phyloP scores from a whole-genome alignment of 345 rosid species.

The Citrus cavaleriei region DNA sequence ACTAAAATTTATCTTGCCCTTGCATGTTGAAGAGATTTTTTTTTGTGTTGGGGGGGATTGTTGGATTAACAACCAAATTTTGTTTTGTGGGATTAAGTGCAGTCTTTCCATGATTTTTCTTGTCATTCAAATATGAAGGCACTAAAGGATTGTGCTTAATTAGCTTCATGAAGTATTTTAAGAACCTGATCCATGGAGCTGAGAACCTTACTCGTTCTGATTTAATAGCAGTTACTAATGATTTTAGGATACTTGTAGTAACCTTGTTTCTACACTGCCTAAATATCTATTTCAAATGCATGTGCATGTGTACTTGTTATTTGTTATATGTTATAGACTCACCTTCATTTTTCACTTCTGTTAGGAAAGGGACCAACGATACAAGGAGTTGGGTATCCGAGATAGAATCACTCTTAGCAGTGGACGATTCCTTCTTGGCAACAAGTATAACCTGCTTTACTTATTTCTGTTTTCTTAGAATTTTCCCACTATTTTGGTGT shows the following conservation, averaged over 20 bases:
- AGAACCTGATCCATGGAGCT: background rate
- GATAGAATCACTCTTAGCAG: conserved; percentile 93
- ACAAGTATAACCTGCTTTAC: conserved; percentile 53
- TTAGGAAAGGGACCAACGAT: conserved; percentile 95
- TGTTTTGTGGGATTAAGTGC: background rate
- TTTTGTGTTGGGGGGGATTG: too few relatives aligned
- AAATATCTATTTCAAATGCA: background rate
- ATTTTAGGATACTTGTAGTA: background rate
- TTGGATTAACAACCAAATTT: background rate
- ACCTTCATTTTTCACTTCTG: conserved; percentile 2
- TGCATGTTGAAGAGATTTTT: background rate
- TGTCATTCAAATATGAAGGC: background rate
- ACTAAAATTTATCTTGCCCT: background rate
- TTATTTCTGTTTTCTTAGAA: conserved; percentile 1
- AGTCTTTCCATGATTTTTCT: background rate
- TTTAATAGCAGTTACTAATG: background rate
- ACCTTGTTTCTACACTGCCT: background rate
- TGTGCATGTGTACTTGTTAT: background rate
- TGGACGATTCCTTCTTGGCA: conserved; percentile 89
- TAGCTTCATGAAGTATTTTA: background rate
- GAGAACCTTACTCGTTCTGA: background rate
- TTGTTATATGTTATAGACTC: conserved; percentile 5
- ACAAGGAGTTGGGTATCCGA: conserved; percentile 95
- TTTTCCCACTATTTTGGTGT: background rate
- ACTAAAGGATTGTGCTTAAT: background rate